Conservation (phyloP, 139 green algal genomes). For the Chlamydomonas incerta region DNA sequence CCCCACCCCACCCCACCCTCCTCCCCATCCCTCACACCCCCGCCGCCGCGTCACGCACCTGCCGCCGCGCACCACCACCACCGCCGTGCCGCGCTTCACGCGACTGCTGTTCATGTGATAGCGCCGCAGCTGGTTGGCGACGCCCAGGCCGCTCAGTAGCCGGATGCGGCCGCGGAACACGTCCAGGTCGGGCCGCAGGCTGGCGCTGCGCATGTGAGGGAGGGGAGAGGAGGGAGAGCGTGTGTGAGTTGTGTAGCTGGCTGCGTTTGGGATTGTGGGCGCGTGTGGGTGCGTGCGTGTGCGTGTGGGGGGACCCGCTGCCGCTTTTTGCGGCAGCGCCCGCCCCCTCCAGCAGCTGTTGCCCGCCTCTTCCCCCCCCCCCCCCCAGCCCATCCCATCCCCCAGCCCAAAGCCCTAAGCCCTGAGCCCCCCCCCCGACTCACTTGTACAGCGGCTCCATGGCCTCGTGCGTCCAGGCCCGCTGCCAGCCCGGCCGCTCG, state of each 20-base stretch:
- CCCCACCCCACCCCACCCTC: not conserved
- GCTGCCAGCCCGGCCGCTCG: not conserved
- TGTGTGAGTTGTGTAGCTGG: no score
- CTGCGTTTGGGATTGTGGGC: no score
- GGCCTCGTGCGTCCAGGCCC: not conserved
- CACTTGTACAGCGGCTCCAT: constrained; percentile 43
- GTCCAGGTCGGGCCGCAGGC: constrained; percentile 24
- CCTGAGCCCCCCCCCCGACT: not conserved
- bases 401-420: no score
- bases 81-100: not conserved
- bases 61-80: constrained; percentile 22
- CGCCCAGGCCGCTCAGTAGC: constrained; percentile 7
- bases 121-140: constrained; percentile 36
- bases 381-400: no score
- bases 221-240: not conserved
- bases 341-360: no score
- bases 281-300: no score
- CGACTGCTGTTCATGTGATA: constrained; percentile 30
- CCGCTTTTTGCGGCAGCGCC: no score
- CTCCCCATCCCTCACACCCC: not conserved
- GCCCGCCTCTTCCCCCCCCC: no score
- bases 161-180: not conserved
- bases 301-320: no score
- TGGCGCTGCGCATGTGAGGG: not conserved
- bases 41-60: not conserved